Evolutionary conservation across 2,329 filamentous ascomycete species (phyloP).

Genomic region (Alternaria novae-zelandiae): DNA sequence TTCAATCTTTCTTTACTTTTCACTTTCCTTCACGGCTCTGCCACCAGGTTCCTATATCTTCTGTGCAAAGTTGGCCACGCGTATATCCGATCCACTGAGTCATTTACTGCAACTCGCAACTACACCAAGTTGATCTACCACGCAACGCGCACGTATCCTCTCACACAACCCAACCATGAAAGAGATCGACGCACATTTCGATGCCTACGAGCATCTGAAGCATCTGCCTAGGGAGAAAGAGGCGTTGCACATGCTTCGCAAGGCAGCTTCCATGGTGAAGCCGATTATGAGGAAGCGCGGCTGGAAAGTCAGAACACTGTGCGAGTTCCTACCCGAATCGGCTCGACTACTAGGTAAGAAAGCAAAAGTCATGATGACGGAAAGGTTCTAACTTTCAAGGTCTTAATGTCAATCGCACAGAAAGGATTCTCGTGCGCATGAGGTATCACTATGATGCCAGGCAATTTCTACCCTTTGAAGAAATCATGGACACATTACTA

Average conservation of each 20-base stretch:
- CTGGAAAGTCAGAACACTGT: conserved; percentile 80
- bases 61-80: background rate
- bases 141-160: background rate
- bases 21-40: conserved; percentile 9
- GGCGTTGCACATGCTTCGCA: conserved; percentile 69
- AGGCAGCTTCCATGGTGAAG: conserved; percentile 86
- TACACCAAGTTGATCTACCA: background rate
- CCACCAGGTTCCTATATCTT: background rate
- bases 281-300: conserved; percentile 88
- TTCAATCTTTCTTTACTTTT: conserved; percentile 9
- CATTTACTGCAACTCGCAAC: background rate
- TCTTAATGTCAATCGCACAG: conserved; percentile 77
- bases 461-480: conserved; percentile 80
- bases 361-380: background rate
- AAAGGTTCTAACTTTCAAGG: conserved; percentile 49
- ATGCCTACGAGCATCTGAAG: conserved; percentile 57
- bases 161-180: conserved; percentile 34
- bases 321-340: conserved; percentile 84
- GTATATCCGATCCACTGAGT: background rate
- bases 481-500: conserved; percentile 87
- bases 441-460: conserved; percentile 75
- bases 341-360: conserved; percentile 71
- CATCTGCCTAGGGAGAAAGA: conserved; percentile 53
- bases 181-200: conserved; percentile 57
- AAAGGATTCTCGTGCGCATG: conserved; percentile 82